phyloP scores from a whole-genome alignment of 2,329 filamentous ascomycete genomes.

The Botryosphaeria dothidea region DNA sequence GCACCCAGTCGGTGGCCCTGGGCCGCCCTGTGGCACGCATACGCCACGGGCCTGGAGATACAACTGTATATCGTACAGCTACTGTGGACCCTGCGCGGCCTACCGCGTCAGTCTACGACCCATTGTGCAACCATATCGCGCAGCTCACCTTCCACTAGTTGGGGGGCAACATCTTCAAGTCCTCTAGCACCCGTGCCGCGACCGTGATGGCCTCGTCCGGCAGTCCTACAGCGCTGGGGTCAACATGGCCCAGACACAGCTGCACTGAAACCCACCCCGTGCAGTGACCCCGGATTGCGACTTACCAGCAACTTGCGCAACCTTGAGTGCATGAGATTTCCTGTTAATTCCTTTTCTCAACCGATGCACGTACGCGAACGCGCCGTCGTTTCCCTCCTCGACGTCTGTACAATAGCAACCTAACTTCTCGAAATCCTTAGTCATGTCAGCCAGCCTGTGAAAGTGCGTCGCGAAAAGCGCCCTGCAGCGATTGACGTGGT shows the following conservation, averaged over 20 bases:
- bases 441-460: constrained; percentile 79
- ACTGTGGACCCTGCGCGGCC: constrained; percentile 9
- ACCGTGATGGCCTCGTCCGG: constrained; percentile 71
- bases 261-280: neutral
- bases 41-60: constrained; percentile 1
- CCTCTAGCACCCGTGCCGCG: constrained; percentile 60
- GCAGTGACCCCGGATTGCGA: neutral
- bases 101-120: neutral
- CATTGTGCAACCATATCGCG: neutral
- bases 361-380: constrained; percentile 83
- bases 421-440: constrained; percentile 58
- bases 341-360: constrained; percentile 80
- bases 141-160: neutral
- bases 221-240: constrained; percentile 48
- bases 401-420: constrained; percentile 89
- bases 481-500: constrained; percentile 73
- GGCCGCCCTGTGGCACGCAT: constrained; percentile 7
- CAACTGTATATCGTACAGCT: constrained; percentile 9
- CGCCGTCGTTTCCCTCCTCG: constrained; percentile 62
- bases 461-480: constrained; percentile 96
- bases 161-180: constrained; percentile 22
- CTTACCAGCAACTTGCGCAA: constrained; percentile 76
- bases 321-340: constrained; percentile 88
- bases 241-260: neutral
- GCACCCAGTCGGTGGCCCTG: constrained; percentile 14